Conservation (phyloP, 768 basidiomycete genomes). For the Lentinula aciculospora region DNA sequence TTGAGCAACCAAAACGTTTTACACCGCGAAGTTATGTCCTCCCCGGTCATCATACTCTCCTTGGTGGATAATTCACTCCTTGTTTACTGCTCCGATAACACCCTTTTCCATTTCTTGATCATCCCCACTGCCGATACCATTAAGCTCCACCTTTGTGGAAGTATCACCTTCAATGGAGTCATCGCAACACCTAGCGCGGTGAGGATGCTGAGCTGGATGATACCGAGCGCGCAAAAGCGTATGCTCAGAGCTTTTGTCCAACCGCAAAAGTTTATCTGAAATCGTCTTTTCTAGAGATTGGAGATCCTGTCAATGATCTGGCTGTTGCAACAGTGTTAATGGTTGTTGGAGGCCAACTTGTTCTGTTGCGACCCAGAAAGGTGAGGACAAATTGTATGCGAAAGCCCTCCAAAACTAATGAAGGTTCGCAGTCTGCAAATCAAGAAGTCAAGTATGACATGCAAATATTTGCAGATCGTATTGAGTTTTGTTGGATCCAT, state of each 20-base stretch:
- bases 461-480: conserved; percentile 93
- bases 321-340: conserved; percentile 93
- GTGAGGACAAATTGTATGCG: conserved; percentile 37
- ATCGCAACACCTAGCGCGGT: conserved; percentile 81
- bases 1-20: conserved; percentile 79
- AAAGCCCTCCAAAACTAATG: background rate
- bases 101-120: conserved; percentile 87
- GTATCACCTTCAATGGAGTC: conserved; percentile 90
- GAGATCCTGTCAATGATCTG: conserved; percentile 90
- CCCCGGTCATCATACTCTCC: conserved; percentile 81
- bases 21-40: conserved; percentile 69
- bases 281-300: conserved; percentile 57
- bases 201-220: conserved; percentile 94
- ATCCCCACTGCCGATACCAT: conserved; percentile 79
- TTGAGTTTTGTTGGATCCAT: conserved; percentile 99
- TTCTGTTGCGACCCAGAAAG: conserved; percentile 85
- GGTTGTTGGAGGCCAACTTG: conserved; percentile 88
- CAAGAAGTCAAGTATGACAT: conserved; percentile 96
- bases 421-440: conserved; percentile 54
- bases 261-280: conserved; percentile 4
- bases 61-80: conserved; percentile 92
- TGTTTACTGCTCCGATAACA: conserved; percentile 93
- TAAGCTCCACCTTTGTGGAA: conserved; percentile 86
- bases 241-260: conserved; percentile 21
- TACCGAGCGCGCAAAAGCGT: conserved; percentile 92